Percentiles rank a stretch among this genome's conserved stretches.
Evolutionary conservation across 805 yeast genomes (phyloP).

Genomic region (Saccharomycopsis sp.): DNA sequence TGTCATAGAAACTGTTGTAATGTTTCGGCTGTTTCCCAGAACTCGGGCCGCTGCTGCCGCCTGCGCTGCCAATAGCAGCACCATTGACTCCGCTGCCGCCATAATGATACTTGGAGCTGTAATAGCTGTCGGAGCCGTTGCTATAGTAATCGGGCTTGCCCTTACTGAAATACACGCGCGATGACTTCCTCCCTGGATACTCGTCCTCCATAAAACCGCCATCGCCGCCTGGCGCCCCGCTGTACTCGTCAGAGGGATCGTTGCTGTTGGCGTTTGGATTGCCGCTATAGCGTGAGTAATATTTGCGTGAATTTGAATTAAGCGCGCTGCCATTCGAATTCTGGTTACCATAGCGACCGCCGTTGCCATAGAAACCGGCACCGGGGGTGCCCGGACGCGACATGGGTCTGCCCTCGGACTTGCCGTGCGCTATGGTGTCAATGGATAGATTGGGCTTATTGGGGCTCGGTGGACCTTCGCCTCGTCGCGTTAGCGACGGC

Average conservation of each 20-base stretch:
- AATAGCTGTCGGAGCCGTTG: conserved; percentile 11
- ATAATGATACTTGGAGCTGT: conserved; percentile 3
- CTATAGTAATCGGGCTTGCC: conserved; percentile 8
- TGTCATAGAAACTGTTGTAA: not conserved
- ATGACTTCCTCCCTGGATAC: not conserved
- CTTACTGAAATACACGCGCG: conserved; percentile 10
- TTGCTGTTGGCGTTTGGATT: not conserved
- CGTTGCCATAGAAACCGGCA: conserved; percentile 3
- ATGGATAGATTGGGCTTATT: not conserved
- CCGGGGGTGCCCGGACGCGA: conserved; percentile 8
- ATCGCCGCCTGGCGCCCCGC: not conserved
- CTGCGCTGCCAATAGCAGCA: too few relatives aligned
- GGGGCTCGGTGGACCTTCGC: not conserved
- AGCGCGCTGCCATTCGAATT: not conserved
- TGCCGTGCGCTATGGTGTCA: not conserved
- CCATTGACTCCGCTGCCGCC: too few relatives aligned
- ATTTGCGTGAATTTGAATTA: conserved; percentile 7
- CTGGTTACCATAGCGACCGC: conserved; percentile 5
- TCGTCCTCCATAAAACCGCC: not conserved
- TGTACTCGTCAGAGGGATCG: not conserved
- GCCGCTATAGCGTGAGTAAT: not conserved
- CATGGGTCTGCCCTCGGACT: conserved; percentile 9
- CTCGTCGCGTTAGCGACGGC: not conserved
- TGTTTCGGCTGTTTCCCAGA: not conserved
- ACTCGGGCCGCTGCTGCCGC: too few relatives aligned